Evolutionary conservation across 2,329 filamentous ascomycete species (phyloP).

Genomic region (Drechslerella stenobrocha): DNA sequence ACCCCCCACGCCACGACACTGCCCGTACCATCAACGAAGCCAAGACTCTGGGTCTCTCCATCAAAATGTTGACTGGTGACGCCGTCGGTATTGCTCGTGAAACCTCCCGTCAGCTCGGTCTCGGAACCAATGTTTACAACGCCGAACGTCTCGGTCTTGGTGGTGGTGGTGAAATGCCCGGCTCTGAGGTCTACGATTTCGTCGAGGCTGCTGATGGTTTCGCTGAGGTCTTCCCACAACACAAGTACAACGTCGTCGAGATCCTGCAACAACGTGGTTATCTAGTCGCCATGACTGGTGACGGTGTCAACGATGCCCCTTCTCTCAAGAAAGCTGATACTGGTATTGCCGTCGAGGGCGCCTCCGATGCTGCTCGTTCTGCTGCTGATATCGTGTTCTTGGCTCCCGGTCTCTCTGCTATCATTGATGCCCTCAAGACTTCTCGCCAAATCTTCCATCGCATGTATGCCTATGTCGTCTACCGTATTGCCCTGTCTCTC

Average conservation of each 20-base stretch:
- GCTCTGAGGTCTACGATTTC: slow-evolving; percentile 92
- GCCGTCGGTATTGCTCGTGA: slow-evolving; percentile 91
- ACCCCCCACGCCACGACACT: slow-evolving; percentile 87
- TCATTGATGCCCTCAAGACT: slow-evolving; percentile 90
- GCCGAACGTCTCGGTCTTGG: slow-evolving; percentile 88
- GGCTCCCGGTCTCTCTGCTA: slow-evolving; percentile 84
- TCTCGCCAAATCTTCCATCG: slow-evolving; percentile 94
- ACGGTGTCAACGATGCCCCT: slow-evolving; percentile 91
- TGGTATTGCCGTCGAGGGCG: slow-evolving; percentile 90
- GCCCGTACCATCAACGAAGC: slow-evolving; percentile 88
- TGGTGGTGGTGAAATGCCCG: slow-evolving; percentile 87
- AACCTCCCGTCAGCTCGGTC: slow-evolving; percentile 85
- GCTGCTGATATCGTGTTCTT: slow-evolving; percentile 94
- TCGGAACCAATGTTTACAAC: slow-evolving; percentile 92
- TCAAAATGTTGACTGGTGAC: slow-evolving; percentile 96
- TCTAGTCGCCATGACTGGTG: slow-evolving; percentile 93
- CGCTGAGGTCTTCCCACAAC: slow-evolving; percentile 90
- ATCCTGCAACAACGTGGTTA: slow-evolving; percentile 92
- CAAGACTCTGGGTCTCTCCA: slow-evolving; percentile 81
- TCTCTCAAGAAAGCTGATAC: slow-evolving; percentile 95
- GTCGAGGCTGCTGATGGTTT: slow-evolving; percentile 94
- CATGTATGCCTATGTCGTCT: slow-evolving; percentile 95
- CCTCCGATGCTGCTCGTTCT: slow-evolving; percentile 85
- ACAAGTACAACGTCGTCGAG: slow-evolving; percentile 93
- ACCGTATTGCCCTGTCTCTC: slow-evolving; percentile 88